Base-by-base conservation (phyloP, 768 basidiomycete genomes). In the Panellus pusillus region DNA sequence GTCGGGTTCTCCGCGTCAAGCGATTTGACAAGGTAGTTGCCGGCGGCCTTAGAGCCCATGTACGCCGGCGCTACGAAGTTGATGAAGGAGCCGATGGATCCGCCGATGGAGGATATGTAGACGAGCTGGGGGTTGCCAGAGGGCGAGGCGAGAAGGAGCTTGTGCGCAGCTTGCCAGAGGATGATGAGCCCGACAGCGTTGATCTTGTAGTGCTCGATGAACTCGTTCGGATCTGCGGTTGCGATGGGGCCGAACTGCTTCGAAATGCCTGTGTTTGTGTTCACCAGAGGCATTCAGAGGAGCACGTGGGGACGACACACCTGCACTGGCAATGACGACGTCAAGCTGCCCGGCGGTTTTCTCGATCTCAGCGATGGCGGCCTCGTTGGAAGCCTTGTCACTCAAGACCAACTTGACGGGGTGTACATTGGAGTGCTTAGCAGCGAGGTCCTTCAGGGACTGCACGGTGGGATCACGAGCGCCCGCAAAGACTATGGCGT, bases 401-500 rank as follows among this genome's bases (percentile, higher is more conserved):
- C 3, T 8, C 11, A 35, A 9, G 32, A 35, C 32, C 11, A 35
- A 14, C 32, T 35, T 35, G 11, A 35, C 32, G 32, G 32, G 32
- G 32, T 35, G 32, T 8, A 50, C 24, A 18, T 50, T 50, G 9
- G 51, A 15, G 31, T 35, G 20, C 20, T 19, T 39, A 9, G 38
- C 37, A 14, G 49, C 38, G 13, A 50, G 40, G 20, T 41, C 49
- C 38, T 15, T 27, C 12, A 50, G 49, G 9, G 38, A 28, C 18
- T 40, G 15, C 4, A 38, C 39, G 9, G 49, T 27, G 28, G 49
- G 49, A 14, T 50, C 40, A 5, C 49, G 37, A 20, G 49, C 49
- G 12, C 39, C 49, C 28, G 49, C 49, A 17, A 50, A 50, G 28
- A 50, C 49, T 3, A 50, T 32, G 11, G 27, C 28, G 40, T 50